These are phyloP conservation scores for Leptographium lundbergii DNA, from an alignment of 2,329 filamentous ascomycete species.

Conservation along the genomic window DNA sequence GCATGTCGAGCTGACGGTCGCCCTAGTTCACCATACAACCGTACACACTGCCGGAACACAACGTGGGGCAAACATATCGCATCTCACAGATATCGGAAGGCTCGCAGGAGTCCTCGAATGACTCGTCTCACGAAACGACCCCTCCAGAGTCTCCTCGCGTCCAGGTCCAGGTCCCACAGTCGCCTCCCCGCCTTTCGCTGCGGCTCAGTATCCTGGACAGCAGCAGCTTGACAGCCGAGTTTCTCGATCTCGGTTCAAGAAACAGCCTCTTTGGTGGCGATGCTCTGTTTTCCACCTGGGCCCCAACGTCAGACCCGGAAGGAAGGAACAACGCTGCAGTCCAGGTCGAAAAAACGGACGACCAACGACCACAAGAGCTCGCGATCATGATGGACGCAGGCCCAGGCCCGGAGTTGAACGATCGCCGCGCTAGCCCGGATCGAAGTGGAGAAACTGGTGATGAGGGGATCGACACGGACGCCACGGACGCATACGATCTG, in stretches of 20 bases:
- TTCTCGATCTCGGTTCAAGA: slow-evolving; percentile 12
- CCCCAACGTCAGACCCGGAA: background rate
- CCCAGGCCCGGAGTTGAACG: background rate
- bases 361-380: background rate
- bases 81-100: slow-evolving; percentile 8
- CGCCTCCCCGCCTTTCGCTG: slow-evolving; percentile 16
- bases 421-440: background rate
- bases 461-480: slow-evolving; percentile 2
- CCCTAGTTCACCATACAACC: slow-evolving; percentile 18
- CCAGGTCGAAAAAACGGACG: background rate
- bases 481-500: background rate
- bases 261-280: slow-evolving; percentile 14
- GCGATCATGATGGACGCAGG: background rate
- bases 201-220: slow-evolving; percentile 14
- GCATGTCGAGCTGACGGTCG: background rate
- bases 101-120: slow-evolving; percentile 1
- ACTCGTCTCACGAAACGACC: slow-evolving; percentile 8
- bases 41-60: slow-evolving; percentile 10
- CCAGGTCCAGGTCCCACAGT: slow-evolving; percentile 11
- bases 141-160: slow-evolving; percentile 9
- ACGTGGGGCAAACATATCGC: background rate
- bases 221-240: slow-evolving; percentile 7
- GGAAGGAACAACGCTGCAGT: slow-evolving; percentile 1
- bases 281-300: slow-evolving; percentile 4
- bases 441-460: background rate